Evolutionary conservation across 441 rosid species (phyloP).

Genomic region (Gossypium davidsonii): DNA sequence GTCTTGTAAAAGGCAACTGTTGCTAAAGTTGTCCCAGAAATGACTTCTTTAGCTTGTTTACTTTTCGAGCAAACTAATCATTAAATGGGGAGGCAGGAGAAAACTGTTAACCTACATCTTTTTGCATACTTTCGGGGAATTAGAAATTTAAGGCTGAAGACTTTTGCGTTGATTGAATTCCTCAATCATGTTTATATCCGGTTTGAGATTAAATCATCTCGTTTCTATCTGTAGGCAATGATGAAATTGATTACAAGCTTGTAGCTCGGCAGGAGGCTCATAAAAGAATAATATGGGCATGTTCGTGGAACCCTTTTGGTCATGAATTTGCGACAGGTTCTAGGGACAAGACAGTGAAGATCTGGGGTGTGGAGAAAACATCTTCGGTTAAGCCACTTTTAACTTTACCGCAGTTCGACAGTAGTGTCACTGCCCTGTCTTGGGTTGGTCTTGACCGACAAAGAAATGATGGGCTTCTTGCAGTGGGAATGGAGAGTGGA

Average conservation of each 20-base stretch:
- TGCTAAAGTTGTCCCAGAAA: neutral
- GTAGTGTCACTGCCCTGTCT: conserved; percentile 82
- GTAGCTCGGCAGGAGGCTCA: conserved; percentile 76
- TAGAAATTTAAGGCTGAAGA: neutral
- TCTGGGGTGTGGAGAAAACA: conserved; percentile 59
- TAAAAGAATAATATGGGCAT: conserved; percentile 96
- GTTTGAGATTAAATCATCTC: neutral
- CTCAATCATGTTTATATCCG: neutral
- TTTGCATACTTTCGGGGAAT: neutral
- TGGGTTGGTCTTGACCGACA: conserved; percentile 64
- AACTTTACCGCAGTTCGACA: conserved; percentile 55
- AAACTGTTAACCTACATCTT: neutral
- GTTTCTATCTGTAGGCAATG: conserved; percentile 26
- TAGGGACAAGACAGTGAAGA: conserved; percentile 87
- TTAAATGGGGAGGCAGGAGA: neutral
- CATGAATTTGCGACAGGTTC: conserved; percentile 91
- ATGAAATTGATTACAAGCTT: conserved; percentile 45
- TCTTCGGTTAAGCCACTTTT: conserved; percentile 42
- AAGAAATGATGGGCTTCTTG: conserved; percentile 47
- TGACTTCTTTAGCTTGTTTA: neutral
- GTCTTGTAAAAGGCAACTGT: neutral
- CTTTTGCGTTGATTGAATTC: neutral
- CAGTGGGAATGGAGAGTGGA: conserved; percentile 84
- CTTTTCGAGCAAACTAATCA: neutral
- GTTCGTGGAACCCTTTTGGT: conserved; percentile 91